These are phyloP conservation scores for Bryum argenteum DNA, from an alignment of 225 moss, liverwort and hornwort species.

Conservation along the genomic window DNA sequence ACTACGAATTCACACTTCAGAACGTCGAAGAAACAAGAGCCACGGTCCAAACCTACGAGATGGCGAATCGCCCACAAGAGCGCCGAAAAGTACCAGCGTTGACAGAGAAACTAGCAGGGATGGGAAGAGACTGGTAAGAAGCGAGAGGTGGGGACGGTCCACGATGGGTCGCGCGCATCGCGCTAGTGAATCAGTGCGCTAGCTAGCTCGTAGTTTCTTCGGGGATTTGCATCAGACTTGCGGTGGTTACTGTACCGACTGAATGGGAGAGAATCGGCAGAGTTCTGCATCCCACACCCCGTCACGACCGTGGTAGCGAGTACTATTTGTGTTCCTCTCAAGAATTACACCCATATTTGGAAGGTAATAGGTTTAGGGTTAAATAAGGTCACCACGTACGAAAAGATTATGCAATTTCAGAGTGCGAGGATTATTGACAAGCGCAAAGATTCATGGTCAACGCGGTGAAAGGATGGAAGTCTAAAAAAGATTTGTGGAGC, in stretches of 20 bases:
- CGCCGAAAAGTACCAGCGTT: background rate
- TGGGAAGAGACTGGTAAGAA: background rate
- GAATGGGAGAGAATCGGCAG: background rate
- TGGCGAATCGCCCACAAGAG: background rate
- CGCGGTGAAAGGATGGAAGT: slow-evolving; percentile 3
- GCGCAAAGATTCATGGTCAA: background rate
- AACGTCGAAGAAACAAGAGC: background rate
- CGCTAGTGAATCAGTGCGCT: too few relatives aligned
- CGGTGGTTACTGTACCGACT: background rate
- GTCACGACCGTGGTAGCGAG: background rate
- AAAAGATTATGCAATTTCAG: background rate
- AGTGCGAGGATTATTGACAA: background rate
- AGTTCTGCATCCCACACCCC: slow-evolving; percentile 13
- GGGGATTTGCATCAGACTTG: too few relatives aligned
- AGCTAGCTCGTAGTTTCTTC: too few relatives aligned
- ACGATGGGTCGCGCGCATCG: background rate
- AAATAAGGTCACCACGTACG: background rate
- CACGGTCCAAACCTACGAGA: background rate
- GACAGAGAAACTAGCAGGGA: background rate
- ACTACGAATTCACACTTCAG: background rate
- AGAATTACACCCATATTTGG: too few relatives aligned
- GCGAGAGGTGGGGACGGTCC: too few relatives aligned
- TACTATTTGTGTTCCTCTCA: too few relatives aligned
- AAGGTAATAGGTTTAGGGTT: too few relatives aligned
- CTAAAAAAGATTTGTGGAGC: slow-evolving; percentile 4